These are phyloP conservation scores for Phoma sp. DNA, from an alignment of 2,329 filamentous ascomycete species.

Conservation along the genomic window DNA sequence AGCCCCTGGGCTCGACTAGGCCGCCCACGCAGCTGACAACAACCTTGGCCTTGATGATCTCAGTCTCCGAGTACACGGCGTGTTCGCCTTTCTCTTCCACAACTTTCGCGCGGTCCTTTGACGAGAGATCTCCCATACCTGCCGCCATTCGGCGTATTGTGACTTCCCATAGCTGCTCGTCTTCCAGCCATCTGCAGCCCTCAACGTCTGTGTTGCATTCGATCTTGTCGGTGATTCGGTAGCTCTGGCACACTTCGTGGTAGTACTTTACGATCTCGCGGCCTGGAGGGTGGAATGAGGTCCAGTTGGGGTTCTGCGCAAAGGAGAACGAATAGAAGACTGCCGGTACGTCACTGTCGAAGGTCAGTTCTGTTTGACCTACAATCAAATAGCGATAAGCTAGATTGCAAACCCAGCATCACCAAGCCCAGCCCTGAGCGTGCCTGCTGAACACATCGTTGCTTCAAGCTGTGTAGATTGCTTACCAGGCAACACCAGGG, in stretches of 20 bases:
- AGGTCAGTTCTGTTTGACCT: constrained; percentile 18
- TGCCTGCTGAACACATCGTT: too few species aligned
- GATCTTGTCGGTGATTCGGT: constrained; percentile 63
- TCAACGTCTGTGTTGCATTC: constrained; percentile 65
- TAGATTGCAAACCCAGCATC: neutral
- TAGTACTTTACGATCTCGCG: constrained; percentile 60
- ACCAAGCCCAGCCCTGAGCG: neutral
- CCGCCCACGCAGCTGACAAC: constrained; percentile 62
- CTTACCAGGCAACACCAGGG: constrained; percentile 51
- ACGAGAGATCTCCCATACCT: constrained; percentile 62
- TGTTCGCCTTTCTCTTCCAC: constrained; percentile 52
- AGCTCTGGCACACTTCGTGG: constrained; percentile 60
- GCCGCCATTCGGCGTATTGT: constrained; percentile 57
- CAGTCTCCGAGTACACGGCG: constrained; percentile 59
- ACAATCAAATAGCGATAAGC: neutral
- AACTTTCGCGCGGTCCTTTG: constrained; percentile 54
- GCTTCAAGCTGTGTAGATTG: neutral
- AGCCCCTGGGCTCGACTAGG: constrained; percentile 61
- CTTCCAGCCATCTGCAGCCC: constrained; percentile 59
- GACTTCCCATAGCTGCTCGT: constrained; percentile 63
- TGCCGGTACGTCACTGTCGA: constrained; percentile 55
- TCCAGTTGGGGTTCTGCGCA: constrained; percentile 60
- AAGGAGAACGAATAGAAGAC: constrained; percentile 65
- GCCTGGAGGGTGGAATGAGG: constrained; percentile 56
- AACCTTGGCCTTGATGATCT: constrained; percentile 61